These are phyloP conservation scores for Lasiodiplodia sp. DNA, from an alignment of 2,329 filamentous ascomycete species.

Conservation along the genomic window DNA sequence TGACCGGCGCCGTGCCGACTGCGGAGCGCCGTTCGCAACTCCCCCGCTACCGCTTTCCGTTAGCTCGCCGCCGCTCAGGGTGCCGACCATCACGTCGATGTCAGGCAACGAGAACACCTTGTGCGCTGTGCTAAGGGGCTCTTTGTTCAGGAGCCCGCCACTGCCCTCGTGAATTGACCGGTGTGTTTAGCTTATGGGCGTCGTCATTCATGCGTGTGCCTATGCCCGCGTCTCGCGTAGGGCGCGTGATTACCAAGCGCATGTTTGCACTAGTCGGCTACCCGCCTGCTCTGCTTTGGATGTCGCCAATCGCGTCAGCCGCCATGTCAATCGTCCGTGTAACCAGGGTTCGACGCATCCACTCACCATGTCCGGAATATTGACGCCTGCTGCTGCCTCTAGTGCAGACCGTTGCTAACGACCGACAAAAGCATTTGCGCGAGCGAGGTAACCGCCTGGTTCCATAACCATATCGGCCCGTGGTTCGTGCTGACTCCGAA, in stretches of 20 bases:
- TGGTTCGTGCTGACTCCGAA: background rate
- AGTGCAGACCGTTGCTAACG: too few species aligned
- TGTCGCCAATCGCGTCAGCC: background rate
- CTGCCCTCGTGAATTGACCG: background rate
- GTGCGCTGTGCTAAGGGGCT: background rate
- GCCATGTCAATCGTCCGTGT: background rate
- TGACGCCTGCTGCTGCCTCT: background rate
- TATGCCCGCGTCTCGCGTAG: background rate
- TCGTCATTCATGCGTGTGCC: background rate
- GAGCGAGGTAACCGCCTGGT: background rate
- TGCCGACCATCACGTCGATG: background rate
- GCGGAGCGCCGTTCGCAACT: constrained; percentile 19
- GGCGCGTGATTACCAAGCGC: constrained; percentile 8
- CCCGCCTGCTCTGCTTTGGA: background rate
- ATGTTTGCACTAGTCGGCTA: background rate
- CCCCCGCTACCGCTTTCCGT: constrained; percentile 16
- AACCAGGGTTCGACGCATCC: too few species aligned
- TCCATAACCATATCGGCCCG: background rate
- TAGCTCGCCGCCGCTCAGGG: background rate
- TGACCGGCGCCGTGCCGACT: constrained; percentile 6
- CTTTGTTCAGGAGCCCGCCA: background rate
- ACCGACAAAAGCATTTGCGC: background rate
- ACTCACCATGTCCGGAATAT: background rate
- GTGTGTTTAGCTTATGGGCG: background rate
- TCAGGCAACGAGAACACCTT: background rate